Base-by-base conservation (phyloP, 2,329 filamentous ascomycete species). In the Colletotrichum spaethianum region DNA sequence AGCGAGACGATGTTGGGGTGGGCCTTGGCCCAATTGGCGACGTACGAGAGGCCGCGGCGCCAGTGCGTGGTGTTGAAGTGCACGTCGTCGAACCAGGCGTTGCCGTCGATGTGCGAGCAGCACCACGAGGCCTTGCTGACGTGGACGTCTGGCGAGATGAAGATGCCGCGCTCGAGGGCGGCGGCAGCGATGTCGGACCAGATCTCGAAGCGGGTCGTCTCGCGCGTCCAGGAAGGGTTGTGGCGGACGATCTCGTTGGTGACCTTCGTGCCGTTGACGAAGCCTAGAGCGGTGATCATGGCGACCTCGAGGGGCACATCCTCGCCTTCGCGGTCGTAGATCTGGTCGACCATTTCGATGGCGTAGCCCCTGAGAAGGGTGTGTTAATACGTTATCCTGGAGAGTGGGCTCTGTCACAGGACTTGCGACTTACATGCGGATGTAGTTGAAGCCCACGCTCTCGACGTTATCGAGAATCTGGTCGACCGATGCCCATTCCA, bases 271-370 rank as follows among this genome's bases (percentile, higher is more conserved):
- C 87, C 88, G 75, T 89, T 89, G 3, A 80, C 78, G 33, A 80
- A 74, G 1, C 87, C 88, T 52, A 84, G 80, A 44, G 82, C 84
- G 11, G 76, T 78, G 26, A 73, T 78, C 46, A 86, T 82, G 4
- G 83, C 82, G n/a, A 77, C 78, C 57, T 79, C 76, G 11, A 86
- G 77, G 2, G 83, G 80, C 0, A 84, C 80, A 72, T 86, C 84
- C 46, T 76, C 72, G 20, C 80, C 81, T 18, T 76, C 79, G 67
- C 83, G 83, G 52, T 79, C 79, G 64, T 83, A 80, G 73, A 84
- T 85, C 74, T 86, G 81, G 73, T 90, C 88, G 52, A 90, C 80
- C 86, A 90, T 87, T 74, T 90, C 84, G 74, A 87, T 89, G 1
- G 88, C 86, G 72, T 86, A 90, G 0, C 87, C 88, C 73, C 73